Evolutionary conservation across 306 rosid species (phyloP), one percentile per base, ranked within the genome.

Genomic region (Aeschynomene evenia): DNA sequence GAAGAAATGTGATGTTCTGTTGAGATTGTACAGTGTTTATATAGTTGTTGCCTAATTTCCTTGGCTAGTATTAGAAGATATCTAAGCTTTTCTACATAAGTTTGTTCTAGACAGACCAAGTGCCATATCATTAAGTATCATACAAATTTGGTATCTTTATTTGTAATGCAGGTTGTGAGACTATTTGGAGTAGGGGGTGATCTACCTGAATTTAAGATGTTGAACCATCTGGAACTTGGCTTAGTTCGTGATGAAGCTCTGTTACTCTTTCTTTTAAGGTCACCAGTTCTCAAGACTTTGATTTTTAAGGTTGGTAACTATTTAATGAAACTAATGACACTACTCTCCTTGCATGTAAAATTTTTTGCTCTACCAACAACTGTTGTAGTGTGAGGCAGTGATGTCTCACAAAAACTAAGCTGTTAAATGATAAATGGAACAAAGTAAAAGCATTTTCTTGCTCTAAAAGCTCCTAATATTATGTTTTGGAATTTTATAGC

Each of bases 221-320:
- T 63, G 56, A 50, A 22, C 20, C 21, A 39, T 52, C 48, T 63
- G 70, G 43, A 73, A 0, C 46, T 73, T 7, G 23, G 10, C 4
- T 15, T 4, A 0, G 23, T 37, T 37, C 8, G 24, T 37, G 16
- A 7, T 53, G 55, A 52, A 53, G 9, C 39, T 51, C 26, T 52
- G 48, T 22, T 73, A 0, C 56, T 6, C 29, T 73, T 73, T 2
- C 78, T 73, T 39, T 24, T 15, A 3, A 63, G 24, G 46, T 2
- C 71, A 23, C 71, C 77, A 16, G 10, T 51, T 62, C 55, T 73
- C 34, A 62, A 37, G 1, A 63, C 45, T 26, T 46, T 59, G 11
- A 6, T 15, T 43, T 9, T 60, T 40, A 23, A 60, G 76, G 76
- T 71, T 71, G 1, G 76, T 31, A 71, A 45, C 23, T 29, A 7